Evolutionary conservation across 2,329 filamentous ascomycete species (phyloP), one percentile per base, ranked within the genome.

Genomic region (Corynespora cassiicola): DNA sequence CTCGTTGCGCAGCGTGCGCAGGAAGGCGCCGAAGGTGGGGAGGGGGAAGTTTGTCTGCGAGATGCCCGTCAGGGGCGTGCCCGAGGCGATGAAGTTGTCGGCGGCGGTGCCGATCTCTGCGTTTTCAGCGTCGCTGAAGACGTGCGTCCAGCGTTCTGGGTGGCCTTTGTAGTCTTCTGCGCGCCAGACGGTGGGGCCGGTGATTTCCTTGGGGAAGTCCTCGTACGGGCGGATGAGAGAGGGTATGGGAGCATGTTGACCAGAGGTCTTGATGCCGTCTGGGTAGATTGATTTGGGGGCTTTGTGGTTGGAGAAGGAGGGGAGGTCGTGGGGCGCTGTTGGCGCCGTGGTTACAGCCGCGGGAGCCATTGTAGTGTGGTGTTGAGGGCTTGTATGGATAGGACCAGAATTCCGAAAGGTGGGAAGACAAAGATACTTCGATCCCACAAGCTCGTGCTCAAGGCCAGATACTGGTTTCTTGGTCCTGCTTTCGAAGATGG

Each of bases 111-210:
- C 80, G 32, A 94, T 73, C 59, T 91, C 88, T 7, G 73, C 69
- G 14, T 90, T 72, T 65, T 92, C 87, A 2, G 81, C 77, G 0
- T 75, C 66, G 0, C 78, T 84, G 61, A 91, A 88, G 6, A 71
- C 71, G 68, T 90, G 87, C 5, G 84, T 84, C 88, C 88, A 92
- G 64, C 77, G 77, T 54, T 87, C 82, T 0, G 85, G 82, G 53
- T 78, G 74, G 48, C 78, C 66, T 36, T 72, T 73, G 57, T 84
- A 88, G 20, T 88, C 84, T 19, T 82, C 78, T 5, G 79, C 76
- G 36, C 78, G 75, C 88, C 88, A 94, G 19, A 88, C 81, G 0
- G 87, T 91, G 0, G 80, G 80, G 8, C 87, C 87, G 0, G 76
- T 76, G 62, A 91, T 89, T 44, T 85, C 70, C 42, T 80, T 80